These are phyloP conservation scores for Chytriomyces sp. DNA, from an alignment of 192 early-diverging fungal genomes.

Conservation along the genomic window DNA sequence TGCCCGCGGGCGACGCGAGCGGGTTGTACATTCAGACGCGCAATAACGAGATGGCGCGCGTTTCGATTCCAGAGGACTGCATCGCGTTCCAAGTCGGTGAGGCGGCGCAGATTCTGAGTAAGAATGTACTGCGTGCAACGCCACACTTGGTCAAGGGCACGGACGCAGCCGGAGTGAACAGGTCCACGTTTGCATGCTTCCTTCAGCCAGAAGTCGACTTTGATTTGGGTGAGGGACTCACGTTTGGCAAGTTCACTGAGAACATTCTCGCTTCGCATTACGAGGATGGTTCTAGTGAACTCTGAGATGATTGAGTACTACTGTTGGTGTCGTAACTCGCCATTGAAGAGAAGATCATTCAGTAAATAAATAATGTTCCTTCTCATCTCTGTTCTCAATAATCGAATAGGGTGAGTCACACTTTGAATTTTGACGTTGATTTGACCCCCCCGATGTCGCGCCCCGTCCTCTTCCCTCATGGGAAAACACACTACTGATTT, in stretches of 20 bases:
- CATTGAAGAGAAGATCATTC: no score
- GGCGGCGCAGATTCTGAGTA: slow-evolving; percentile 56
- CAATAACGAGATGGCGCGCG: slow-evolving; percentile 47
- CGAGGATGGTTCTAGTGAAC: not conserved
- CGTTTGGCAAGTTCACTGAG: slow-evolving; percentile 55
- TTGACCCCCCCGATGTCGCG: no score
- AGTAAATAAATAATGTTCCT: no score
- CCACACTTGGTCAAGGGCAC: slow-evolving; percentile 68
- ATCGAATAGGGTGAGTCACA: no score
- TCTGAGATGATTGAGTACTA: no score
- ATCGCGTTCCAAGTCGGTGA: slow-evolving; percentile 70
- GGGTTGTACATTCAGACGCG: slow-evolving; percentile 66
- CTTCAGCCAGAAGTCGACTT: slow-evolving; percentile 65
- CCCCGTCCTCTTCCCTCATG: no score
- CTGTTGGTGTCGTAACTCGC: no score
- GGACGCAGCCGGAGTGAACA: slow-evolving; percentile 43
- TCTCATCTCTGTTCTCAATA: no score
- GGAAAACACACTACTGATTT: no score
- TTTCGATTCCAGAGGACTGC: slow-evolving; percentile 60
- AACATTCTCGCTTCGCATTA: slow-evolving; percentile 44
- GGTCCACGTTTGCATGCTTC: slow-evolving; percentile 74
- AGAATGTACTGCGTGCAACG: slow-evolving; percentile 60
- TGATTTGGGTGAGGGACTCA: slow-evolving; percentile 38
- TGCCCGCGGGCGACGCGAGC: slow-evolving; percentile 38
- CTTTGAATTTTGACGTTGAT: no score